phyloP scores from a whole-genome alignment of 176 grass and related monocot genomes.

The Juncus effusus region DNA sequence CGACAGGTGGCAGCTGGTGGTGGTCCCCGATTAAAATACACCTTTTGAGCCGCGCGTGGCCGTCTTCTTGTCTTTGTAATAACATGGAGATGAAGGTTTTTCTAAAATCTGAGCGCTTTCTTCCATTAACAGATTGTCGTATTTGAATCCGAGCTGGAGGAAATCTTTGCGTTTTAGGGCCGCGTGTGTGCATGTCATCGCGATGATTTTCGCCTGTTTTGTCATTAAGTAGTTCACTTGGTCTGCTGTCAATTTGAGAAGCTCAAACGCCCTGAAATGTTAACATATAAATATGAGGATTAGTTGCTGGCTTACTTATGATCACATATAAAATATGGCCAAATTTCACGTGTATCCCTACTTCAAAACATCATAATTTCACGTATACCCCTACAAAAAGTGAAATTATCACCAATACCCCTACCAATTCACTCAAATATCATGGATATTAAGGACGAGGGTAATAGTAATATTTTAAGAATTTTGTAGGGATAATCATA shows the following conservation, averaged over 20 bases:
- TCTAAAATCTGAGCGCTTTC: constrained; percentile 99
- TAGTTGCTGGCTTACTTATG: neutral
- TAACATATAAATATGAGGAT: neutral
- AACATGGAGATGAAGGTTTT: constrained; percentile 97
- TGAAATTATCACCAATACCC: no score
- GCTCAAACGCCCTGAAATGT: constrained; percentile 65
- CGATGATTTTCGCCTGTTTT: constrained; percentile 97
- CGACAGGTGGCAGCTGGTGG: constrained; percentile 92
- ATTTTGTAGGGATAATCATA: no score
- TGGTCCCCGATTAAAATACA: constrained; percentile 98
- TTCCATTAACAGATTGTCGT: constrained; percentile 99
- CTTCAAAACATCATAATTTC: no score
- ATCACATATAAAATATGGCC: no score
- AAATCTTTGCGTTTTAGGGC: constrained; percentile 94
- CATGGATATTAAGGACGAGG: no score
- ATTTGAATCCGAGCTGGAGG: constrained; percentile 93
- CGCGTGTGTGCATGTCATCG: constrained; percentile 97
- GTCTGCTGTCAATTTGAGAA: constrained; percentile 91
- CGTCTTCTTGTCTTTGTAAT: constrained; percentile 91
- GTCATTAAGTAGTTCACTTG: constrained; percentile 97
- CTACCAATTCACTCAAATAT: no score
- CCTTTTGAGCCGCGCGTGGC: constrained; percentile 79
- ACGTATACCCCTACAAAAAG: no score
- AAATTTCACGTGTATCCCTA: no score
- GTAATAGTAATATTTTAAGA: no score